phyloP scores from a whole-genome alignment of 2,329 filamentous ascomycete species.

The Geoglossum cookeanum region DNA sequence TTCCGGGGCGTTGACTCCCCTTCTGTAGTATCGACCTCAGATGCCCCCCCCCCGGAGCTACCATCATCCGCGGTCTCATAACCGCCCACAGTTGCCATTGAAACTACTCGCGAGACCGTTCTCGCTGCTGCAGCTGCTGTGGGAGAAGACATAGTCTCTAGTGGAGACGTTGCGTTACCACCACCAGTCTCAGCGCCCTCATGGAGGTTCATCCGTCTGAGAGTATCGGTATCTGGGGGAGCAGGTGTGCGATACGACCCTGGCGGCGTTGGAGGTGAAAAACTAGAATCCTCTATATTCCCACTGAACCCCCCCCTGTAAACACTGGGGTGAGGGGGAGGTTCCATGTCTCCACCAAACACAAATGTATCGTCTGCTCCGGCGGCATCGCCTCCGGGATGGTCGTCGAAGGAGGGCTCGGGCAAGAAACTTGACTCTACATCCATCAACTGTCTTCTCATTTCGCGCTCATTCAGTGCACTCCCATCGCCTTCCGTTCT shows the following conservation, averaged over 20 bases:
- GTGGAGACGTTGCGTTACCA: slow-evolving; percentile 17
- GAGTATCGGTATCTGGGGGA: background rate
- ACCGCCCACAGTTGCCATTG: slow-evolving; percentile 14
- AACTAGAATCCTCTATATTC: slow-evolving; percentile 6
- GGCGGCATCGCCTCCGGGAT: slow-evolving; percentile 36
- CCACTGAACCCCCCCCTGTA: slow-evolving; percentile 4
- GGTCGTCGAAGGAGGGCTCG: slow-evolving; percentile 34
- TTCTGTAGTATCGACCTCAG: background rate
- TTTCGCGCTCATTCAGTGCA: slow-evolving; percentile 15
- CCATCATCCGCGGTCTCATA: slow-evolving; percentile 15
- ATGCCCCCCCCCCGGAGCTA: background rate
- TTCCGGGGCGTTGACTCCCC: slow-evolving; percentile 8
- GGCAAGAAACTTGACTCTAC: slow-evolving; percentile 47
- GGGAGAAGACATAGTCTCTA: slow-evolving; percentile 27
- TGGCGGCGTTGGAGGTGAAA: background rate
- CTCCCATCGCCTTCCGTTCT: background rate
- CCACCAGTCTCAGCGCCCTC: slow-evolving; percentile 9
- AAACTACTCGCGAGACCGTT: slow-evolving; percentile 21
- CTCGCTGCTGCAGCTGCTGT: slow-evolving; percentile 24
- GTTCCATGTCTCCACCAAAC: slow-evolving; percentile 16
- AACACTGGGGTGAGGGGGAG: slow-evolving; percentile 6
- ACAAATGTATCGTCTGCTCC: slow-evolving; percentile 26
- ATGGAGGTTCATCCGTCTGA: slow-evolving; percentile 2
- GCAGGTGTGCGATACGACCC: slow-evolving; percentile 1
- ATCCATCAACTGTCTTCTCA: slow-evolving; percentile 34